Percentiles rank a stretch among this genome's conserved stretches.
Evolutionary conservation across 129 eudicot genomes (phyloP).

Genomic region (Mikania micrantha): DNA sequence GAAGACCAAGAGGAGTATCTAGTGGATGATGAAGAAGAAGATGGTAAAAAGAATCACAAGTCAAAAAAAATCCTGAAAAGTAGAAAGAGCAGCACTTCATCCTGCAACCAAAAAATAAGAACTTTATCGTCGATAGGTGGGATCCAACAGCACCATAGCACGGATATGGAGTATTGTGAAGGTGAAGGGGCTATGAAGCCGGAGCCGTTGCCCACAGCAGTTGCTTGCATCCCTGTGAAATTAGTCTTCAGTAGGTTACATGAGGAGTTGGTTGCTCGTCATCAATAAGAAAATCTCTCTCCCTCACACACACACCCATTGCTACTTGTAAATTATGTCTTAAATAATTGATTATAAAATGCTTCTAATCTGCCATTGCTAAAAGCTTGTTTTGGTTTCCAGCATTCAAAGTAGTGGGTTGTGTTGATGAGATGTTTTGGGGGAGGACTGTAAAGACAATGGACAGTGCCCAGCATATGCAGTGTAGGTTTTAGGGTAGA

Average conservation of each 20-base stretch:
- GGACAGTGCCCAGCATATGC: slow-evolving; percentile 16
- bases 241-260: slow-evolving; percentile 89
- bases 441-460: slow-evolving; percentile 8
- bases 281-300: slow-evolving; percentile 31
- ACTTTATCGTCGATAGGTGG: slow-evolving; percentile 68
- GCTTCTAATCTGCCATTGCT: slow-evolving; percentile 5
- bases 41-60: slow-evolving; percentile 15
- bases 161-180: slow-evolving; percentile 17
- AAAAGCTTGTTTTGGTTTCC: not conserved
- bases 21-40: slow-evolving; percentile 26
- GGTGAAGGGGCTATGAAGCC: slow-evolving; percentile 59
- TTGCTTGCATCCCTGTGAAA: slow-evolving; percentile 90
- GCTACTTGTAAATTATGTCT: slow-evolving; percentile 40
- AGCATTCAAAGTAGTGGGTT: not conserved
- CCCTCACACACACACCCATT: not conserved
- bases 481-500: slow-evolving; percentile 18
- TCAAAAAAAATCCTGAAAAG: slow-evolving; percentile 32
- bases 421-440: too few relatives aligned
- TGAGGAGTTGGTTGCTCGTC: slow-evolving; percentile 75
- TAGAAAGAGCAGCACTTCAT: slow-evolving; percentile 33
- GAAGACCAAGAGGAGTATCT: slow-evolving; percentile 30
- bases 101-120: slow-evolving; percentile 60
- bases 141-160: slow-evolving; percentile 26
- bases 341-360: slow-evolving; percentile 28
- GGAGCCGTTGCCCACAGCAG: slow-evolving; percentile 44